phyloP scores from a whole-genome alignment of 306 rosid genomes.

The Crataegus laevigata region DNA sequence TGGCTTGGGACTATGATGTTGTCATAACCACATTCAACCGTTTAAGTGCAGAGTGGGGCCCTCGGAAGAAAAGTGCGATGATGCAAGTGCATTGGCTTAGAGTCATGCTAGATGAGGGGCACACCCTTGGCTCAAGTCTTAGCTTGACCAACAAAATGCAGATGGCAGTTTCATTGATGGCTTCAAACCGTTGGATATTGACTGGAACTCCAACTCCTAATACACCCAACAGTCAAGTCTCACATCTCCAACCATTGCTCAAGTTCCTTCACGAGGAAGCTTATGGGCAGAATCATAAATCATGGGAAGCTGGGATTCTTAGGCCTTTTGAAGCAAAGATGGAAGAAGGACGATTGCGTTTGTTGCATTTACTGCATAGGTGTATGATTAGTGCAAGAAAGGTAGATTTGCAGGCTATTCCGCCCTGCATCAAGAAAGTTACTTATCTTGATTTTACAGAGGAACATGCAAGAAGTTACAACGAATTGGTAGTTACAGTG shows the following conservation, averaged over 20 bases:
- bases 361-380: slow-evolving; percentile 67
- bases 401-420: slow-evolving; percentile 66
- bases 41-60: slow-evolving; percentile 88
- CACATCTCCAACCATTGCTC: slow-evolving; percentile 90
- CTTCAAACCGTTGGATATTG: slow-evolving; percentile 93
- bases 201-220: slow-evolving; percentile 98
- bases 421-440: slow-evolving; percentile 80
- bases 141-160: slow-evolving; percentile 89
- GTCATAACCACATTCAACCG: slow-evolving; percentile 90
- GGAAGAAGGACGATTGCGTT: slow-evolving; percentile 88
- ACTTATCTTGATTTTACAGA: slow-evolving; percentile 62
- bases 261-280: slow-evolving; percentile 94
- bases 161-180: slow-evolving; percentile 86
- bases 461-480: slow-evolving; percentile 87
- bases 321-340: slow-evolving; percentile 95
- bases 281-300: slow-evolving; percentile 76
- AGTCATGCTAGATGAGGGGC: slow-evolving; percentile 93
- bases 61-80: slow-evolving; percentile 61
- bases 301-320: slow-evolving; percentile 94
- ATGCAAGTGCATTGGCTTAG: slow-evolving; percentile 94
- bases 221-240: slow-evolving; percentile 88
- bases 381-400: slow-evolving; percentile 95
- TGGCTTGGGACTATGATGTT: slow-evolving; percentile 96
- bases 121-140: slow-evolving; percentile 94
- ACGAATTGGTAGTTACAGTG: slow-evolving; percentile 84